A percentile compares a stretch with the other conserved stretches of the same genome.
phyloP scores from a whole-genome alignment of 805 yeast genomes.

The Metschnikowia shivogae region DNA sequence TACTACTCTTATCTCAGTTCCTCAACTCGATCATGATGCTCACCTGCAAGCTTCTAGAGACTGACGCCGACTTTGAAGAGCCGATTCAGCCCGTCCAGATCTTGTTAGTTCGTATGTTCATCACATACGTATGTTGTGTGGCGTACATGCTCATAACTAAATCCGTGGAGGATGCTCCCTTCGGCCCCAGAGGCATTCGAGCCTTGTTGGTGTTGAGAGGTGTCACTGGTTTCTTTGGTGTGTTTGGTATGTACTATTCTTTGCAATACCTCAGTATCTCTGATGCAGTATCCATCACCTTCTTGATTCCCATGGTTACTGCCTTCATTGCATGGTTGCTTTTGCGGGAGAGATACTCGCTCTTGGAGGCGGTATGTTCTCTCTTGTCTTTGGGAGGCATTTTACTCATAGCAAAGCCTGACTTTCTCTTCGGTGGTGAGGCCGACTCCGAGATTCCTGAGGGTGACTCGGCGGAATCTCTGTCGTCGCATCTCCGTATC shows the following conservation, averaged over 20 bases:
- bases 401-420: slow-evolving; percentile 74
- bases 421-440: slow-evolving; percentile 54
- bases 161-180: slow-evolving; percentile 55
- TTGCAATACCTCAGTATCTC: slow-evolving; percentile 69
- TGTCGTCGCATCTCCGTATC: slow-evolving; percentile 52
- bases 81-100: slow-evolving; percentile 79
- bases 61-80: slow-evolving; percentile 52
- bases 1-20: slow-evolving; percentile 60
- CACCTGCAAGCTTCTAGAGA: slow-evolving; percentile 68
- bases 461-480: slow-evolving; percentile 44
- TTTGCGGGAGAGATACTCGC: slow-evolving; percentile 61
- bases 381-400: slow-evolving; percentile 71
- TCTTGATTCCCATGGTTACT: slow-evolving; percentile 72
- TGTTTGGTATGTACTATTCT: slow-evolving; percentile 72
- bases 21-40: slow-evolving; percentile 76
- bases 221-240: slow-evolving; percentile 66
- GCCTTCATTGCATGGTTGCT: slow-evolving; percentile 67
- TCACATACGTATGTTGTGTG: slow-evolving; percentile 61
- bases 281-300: slow-evolving; percentile 78
- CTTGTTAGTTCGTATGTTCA: slow-evolving; percentile 67
- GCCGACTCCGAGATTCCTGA: slow-evolving; percentile 28
- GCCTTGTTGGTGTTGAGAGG: slow-evolving; percentile 59
- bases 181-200: slow-evolving; percentile 63
- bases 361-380: slow-evolving; percentile 67
- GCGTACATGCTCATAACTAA: slow-evolving; percentile 49